phyloP scores from a whole-genome alignment of 1,284 basidiomycete species.

The Pseudozyma sp. region DNA sequence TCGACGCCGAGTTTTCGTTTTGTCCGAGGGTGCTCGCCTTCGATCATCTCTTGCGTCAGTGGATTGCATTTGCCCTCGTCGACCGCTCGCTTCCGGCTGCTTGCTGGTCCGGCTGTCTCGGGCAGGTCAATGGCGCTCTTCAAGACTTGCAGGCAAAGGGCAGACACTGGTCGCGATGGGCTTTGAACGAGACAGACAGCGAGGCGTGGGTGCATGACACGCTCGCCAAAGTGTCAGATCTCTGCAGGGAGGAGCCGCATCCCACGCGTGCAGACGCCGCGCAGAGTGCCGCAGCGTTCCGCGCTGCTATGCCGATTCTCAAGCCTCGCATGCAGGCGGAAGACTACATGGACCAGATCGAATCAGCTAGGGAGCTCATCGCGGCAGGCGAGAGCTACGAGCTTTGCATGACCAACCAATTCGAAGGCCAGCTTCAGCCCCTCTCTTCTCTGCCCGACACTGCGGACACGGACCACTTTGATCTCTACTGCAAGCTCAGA shows the following conservation, averaged over 20 bases:
- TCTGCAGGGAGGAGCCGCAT: not conserved
- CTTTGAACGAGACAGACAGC: slow-evolving; percentile 11
- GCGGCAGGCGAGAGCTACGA: slow-evolving; percentile 94
- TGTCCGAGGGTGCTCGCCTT: slow-evolving; percentile 70
- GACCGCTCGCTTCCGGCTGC: not conserved
- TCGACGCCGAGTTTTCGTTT: slow-evolving; percentile 69
- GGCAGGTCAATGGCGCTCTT: slow-evolving; percentile 12
- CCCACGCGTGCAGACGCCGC: slow-evolving; percentile 4
- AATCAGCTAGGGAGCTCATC: slow-evolving; percentile 80
- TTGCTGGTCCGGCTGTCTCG: slow-evolving; percentile 1
- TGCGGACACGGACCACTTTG: slow-evolving; percentile 50
- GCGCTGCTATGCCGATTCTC: slow-evolving; percentile 32
- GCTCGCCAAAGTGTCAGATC: not conserved
- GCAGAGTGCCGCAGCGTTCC: slow-evolving; percentile 26
- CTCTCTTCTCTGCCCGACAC: slow-evolving; percentile 12
- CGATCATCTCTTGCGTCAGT: slow-evolving; percentile 68
- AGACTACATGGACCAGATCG: slow-evolving; percentile 80
- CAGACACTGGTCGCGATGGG: slow-evolving; percentile 24
- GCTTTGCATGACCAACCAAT: slow-evolving; percentile 87
- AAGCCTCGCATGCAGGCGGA: slow-evolving; percentile 53
- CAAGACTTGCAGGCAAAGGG: slow-evolving; percentile 16
- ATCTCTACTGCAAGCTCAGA: slow-evolving; percentile 69
- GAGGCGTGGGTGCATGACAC: slow-evolving; percentile 32
- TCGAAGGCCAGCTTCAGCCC: slow-evolving; percentile 66
- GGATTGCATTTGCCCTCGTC: slow-evolving; percentile 69